Base-by-base conservation (phyloP, 257 asterid species). In the Plantago elongata region DNA sequence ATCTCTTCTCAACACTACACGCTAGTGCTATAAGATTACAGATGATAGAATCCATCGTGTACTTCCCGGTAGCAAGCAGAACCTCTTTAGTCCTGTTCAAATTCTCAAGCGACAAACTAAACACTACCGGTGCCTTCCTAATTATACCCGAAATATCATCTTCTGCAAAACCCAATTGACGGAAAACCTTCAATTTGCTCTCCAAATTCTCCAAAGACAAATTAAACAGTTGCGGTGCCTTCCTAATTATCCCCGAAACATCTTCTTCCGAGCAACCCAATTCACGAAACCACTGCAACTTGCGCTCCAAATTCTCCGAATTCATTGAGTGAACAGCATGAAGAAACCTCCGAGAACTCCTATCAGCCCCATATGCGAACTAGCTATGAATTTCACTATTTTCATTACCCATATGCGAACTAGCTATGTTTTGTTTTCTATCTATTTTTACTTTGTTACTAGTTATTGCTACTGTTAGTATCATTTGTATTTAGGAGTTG, bases 301-400 rank as follows among this genome's bases (percentile, higher is more conserved):
- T 22, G 27, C 27, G 1, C 27, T 22, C 27, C 27, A 2, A 22
- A 22, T 22, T 1, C 27, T 22, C 2, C 27, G n/a, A n/a, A n/a
- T n/a, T 22, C 27, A 22, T 22, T 22, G 15, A 4, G 62, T 57
- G 29, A 57, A n/a, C 45, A 57, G 62, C 62, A 34, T 40, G 49
- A 40, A 57, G 29, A 57, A 9, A 57, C 62, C 14, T 57, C 40
- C 40, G 15, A 0, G 62, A 57, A 57, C 49, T 57, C 49, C 62
- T 40, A 0, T 13, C 11, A 16, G 40, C 14, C 11, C 40, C 40
- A 4, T 34, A 34, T 34, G 8, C 40, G 40, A 34, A 34, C 40
- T 34, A 34, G 40, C 8, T 34, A 34, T 34, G 40, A 4, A 7
- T 34, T 34, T 34, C 40, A 34, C 8, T 34, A 34, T 34, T 34